Conservation (phyloP, 75 land plant species). For the Gnetum montanum region DNA sequence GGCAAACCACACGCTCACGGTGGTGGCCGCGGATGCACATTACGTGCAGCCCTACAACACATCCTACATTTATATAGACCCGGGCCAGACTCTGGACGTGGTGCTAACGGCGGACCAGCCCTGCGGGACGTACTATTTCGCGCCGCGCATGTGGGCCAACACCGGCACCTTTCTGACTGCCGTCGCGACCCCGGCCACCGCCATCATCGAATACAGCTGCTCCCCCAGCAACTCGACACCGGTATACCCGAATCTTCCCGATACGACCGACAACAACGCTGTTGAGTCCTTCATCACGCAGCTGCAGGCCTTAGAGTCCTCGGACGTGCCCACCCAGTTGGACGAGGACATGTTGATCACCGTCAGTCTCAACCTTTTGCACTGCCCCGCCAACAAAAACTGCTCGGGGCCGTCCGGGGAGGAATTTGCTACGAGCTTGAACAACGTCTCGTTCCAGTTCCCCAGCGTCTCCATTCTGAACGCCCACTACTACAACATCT, state of each 20-base stretch:
- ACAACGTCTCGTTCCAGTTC: constrained; percentile 3
- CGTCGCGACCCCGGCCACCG: constrained; percentile 31
- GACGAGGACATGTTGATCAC: constrained; percentile 18
- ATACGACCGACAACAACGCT: background rate
- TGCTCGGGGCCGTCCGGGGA: background rate
- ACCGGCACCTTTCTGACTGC: constrained; percentile 29
- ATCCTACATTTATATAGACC: constrained; percentile 27
- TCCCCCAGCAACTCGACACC: background rate
- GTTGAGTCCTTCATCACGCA: background rate
- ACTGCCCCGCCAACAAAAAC: constrained; percentile 6
- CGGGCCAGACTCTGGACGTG: constrained; percentile 57
- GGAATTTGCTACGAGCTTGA: background rate
- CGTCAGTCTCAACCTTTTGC: constrained; percentile 16
- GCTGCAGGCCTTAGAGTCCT: background rate
- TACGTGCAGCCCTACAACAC: constrained; percentile 41
- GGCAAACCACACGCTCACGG: constrained; percentile 22
- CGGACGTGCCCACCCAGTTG: constrained; percentile 1
- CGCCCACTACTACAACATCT: constrained; percentile 5
- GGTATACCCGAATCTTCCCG: background rate
- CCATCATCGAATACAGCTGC: constrained; percentile 23
- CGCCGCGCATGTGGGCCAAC: constrained; percentile 12
- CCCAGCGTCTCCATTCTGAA: constrained; percentile 6
- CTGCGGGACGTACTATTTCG: constrained; percentile 19
- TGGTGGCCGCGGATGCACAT: constrained; percentile 28
- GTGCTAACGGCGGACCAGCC: constrained; percentile 32